Evolutionary conservation across 139 green algal genomes (phyloP).

Genomic region (Pycnococcus provasolii): DNA sequence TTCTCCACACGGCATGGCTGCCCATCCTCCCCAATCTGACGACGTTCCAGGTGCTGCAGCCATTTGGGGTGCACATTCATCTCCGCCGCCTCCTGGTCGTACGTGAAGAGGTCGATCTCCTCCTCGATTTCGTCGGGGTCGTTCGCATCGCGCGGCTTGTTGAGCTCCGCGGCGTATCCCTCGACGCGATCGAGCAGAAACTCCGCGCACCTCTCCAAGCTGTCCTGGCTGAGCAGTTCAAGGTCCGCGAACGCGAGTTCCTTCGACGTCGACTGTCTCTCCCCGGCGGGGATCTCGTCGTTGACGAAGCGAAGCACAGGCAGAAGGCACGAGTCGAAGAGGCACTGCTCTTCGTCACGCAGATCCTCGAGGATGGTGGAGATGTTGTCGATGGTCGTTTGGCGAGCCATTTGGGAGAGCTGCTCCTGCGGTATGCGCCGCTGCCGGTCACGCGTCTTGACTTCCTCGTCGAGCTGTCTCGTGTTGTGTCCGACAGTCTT

Average conservation of each 20-base stretch:
- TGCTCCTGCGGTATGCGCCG: too few relatives aligned
- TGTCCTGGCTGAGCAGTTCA: background rate
- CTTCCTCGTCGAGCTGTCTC: too few relatives aligned
- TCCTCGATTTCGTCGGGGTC: conserved; percentile 15
- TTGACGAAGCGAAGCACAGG: too few relatives aligned
- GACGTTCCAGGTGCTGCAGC: conserved; percentile 15
- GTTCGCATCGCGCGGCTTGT: background rate
- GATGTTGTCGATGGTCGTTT: too few relatives aligned
- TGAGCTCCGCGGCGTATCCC: background rate
- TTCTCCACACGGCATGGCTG: conserved; percentile 7
- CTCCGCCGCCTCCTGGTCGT: background rate
- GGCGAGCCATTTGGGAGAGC: too few relatives aligned
- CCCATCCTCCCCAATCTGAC: conserved; percentile 11
- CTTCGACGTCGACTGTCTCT: too few relatives aligned
- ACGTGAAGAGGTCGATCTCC: conserved; percentile 16
- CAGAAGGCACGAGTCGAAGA: too few relatives aligned
- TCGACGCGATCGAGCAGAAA: conserved; percentile 7
- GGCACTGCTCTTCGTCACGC: too few relatives aligned
- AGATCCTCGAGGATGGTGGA: too few relatives aligned
- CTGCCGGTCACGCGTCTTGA: too few relatives aligned
- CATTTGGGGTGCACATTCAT: conserved; percentile 17
- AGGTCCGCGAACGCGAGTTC: conserved; percentile 6
- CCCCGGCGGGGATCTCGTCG: too few relatives aligned
- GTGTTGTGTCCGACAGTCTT: too few relatives aligned
- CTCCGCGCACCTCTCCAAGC: background rate